Evolutionary conservation across 805 yeast species (phyloP).

Genomic region (Ogataea wickerhamii): DNA sequence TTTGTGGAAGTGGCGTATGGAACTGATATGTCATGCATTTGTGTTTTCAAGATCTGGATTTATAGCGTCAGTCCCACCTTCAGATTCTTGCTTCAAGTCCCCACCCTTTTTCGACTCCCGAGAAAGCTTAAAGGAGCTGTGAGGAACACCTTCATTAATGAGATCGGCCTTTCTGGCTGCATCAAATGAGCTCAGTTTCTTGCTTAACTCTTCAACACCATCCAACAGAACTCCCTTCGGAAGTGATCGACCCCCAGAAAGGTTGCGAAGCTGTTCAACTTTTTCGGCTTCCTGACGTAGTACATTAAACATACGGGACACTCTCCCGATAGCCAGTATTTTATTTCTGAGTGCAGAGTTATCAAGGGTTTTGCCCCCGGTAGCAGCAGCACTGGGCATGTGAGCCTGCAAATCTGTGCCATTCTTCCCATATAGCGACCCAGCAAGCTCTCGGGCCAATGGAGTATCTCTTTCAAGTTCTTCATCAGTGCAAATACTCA

Average conservation of each 20-base stretch:
- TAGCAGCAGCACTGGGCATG: conserved; percentile 13
- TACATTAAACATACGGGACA: conserved; percentile 88
- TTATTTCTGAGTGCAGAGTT: conserved; percentile 67
- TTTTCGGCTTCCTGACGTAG: conserved; percentile 86
- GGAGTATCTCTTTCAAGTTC: conserved; percentile 78
- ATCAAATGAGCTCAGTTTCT: conserved; percentile 70
- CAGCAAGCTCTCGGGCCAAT: conserved; percentile 40
- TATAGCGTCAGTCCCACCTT: too few relatives aligned
- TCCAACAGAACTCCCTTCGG: conserved; percentile 86
- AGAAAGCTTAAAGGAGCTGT: conserved; percentile 41
- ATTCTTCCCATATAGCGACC: conserved; percentile 16
- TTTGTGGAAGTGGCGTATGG: too few relatives aligned
- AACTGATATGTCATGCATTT: too few relatives aligned
- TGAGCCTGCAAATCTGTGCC: conserved; percentile 1
- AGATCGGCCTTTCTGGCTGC: conserved; percentile 80
- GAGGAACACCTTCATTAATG: conserved; percentile 84
- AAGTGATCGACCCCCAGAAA: conserved; percentile 61
- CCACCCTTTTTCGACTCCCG: too few relatives aligned
- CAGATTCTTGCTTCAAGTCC: too few relatives aligned
- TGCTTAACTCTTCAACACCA: conserved; percentile 75
- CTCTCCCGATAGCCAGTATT: conserved; percentile 93
- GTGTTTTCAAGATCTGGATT: too few relatives aligned
- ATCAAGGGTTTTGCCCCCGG: conserved; percentile 16
- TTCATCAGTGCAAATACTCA: conserved; percentile 93
- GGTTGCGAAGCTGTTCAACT: conserved; percentile 73